Percentiles rank a stretch among this genome's conserved stretches.
These are phyloP conservation scores for Calonectria naviculata DNA, from an alignment of 2,329 filamentous ascomycete genomes.

Conservation along the genomic window DNA sequence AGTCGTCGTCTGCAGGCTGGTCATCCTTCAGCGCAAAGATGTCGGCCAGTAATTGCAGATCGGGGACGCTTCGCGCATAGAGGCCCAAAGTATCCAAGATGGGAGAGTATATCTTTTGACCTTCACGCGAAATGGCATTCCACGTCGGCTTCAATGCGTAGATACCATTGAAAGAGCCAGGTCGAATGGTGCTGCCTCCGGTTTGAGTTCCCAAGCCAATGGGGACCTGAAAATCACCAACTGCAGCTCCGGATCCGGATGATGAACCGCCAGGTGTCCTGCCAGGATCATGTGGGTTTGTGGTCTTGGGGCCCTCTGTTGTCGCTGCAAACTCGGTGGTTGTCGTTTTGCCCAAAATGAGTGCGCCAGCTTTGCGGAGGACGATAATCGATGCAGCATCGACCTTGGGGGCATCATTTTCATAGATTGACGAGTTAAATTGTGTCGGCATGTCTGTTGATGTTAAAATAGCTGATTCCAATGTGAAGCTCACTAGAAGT, in stretches of 20 bases:
- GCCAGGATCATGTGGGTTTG: slow-evolving; percentile 71
- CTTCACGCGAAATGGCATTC: slow-evolving; percentile 71
- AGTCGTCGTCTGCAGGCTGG: slow-evolving; percentile 37
- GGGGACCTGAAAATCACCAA: slow-evolving; percentile 72
- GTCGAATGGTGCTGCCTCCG: slow-evolving; percentile 71
- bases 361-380: slow-evolving; percentile 61
- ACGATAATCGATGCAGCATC: slow-evolving; percentile 61
- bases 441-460: slow-evolving; percentile 63
- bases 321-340: slow-evolving; percentile 73
- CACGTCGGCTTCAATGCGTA: slow-evolving; percentile 76
- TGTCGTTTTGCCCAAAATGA: slow-evolving; percentile 57
- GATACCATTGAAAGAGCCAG: slow-evolving; percentile 72
- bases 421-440: slow-evolving; percentile 65
- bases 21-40: slow-evolving; percentile 67
- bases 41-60: slow-evolving; percentile 66
- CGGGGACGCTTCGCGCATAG: slow-evolving; percentile 67
- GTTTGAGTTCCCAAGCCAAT: slow-evolving; percentile 74
- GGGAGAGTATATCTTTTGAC: slow-evolving; percentile 67
- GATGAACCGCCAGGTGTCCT: slow-evolving; percentile 76
- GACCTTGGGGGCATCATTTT: slow-evolving; percentile 50
- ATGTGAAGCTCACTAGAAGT: fast-evolving
- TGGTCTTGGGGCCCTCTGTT: slow-evolving; percentile 60
- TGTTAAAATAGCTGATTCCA: neutral
- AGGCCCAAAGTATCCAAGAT: slow-evolving; percentile 72
- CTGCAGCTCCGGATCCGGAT: slow-evolving; percentile 73